phyloP scores from a whole-genome alignment of 805 yeast genomes.

The Lachancea lanzarotensis region DNA sequence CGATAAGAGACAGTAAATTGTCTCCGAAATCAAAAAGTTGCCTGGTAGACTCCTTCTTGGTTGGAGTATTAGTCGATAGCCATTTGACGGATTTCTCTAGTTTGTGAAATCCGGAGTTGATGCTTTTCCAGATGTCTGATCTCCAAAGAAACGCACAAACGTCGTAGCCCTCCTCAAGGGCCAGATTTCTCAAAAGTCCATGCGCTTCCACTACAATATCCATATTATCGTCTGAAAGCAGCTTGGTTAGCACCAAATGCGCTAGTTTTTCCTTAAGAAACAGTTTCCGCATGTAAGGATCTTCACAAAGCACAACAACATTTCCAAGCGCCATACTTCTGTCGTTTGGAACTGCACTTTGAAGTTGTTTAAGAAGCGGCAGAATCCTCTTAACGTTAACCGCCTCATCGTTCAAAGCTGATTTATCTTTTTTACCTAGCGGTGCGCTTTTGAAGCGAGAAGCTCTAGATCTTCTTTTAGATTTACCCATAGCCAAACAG shows the following conservation, averaged over 20 bases:
- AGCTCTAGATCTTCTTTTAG: constrained; percentile 58
- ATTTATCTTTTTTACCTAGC: constrained; percentile 28
- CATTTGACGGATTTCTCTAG: constrained; percentile 44
- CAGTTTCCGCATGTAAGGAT: constrained; percentile 51
- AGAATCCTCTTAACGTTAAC: constrained; percentile 50
- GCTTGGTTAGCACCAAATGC: constrained; percentile 53
- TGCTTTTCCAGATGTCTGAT: constrained; percentile 61
- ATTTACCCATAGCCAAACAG: constrained; percentile 53
- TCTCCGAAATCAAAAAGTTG: constrained; percentile 63
- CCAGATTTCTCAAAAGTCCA: constrained; percentile 74
- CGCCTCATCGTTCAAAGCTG: constrained; percentile 40
- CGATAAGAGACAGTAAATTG: constrained; percentile 61
- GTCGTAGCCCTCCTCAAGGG: constrained; percentile 84
- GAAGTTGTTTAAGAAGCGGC: constrained; percentile 62
- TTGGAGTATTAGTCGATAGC: constrained; percentile 27
- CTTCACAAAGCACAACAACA: constrained; percentile 65
- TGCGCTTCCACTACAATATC: constrained; percentile 76
- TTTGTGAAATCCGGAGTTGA: constrained; percentile 47
- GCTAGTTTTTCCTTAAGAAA: constrained; percentile 69
- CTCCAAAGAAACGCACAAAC: constrained; percentile 71
- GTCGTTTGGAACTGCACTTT: constrained; percentile 61
- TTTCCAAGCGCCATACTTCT: constrained; percentile 72
- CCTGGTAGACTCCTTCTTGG: constrained; percentile 37
- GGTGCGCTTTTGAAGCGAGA: constrained; percentile 37
- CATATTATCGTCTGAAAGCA: constrained; percentile 58